phyloP scores from a whole-genome alignment of 2,329 filamentous ascomycete genomes.

The Monosporascus sp. region DNA sequence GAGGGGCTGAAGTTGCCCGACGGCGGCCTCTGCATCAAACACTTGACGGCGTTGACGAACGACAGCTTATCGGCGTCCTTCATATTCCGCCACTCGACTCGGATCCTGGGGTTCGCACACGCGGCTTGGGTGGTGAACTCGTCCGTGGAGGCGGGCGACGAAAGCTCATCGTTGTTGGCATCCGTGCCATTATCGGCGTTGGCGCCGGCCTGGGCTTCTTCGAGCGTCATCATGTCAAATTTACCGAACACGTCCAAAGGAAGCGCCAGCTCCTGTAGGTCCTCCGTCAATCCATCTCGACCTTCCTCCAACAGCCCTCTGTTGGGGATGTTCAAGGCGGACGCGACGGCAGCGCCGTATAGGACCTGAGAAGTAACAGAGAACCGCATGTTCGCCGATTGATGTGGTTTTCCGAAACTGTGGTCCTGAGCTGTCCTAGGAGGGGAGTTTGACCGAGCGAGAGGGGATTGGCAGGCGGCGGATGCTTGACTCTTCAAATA shows the following conservation, averaged over 20 bases:
- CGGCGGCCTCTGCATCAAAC: conserved; percentile 27
- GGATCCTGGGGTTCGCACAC: conserved; percentile 22
- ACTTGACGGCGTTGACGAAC: conserved; percentile 30
- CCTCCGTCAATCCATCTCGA: conserved; percentile 12
- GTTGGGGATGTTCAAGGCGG: conserved; percentile 19
- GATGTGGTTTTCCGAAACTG: background rate
- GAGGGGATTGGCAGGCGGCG: background rate
- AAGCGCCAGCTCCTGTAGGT: background rate
- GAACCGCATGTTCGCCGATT: conserved; percentile 20
- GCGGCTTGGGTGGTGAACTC: conserved; percentile 8
- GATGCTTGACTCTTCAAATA: background rate
- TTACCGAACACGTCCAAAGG: conserved; percentile 18
- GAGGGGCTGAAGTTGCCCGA: conserved; percentile 19
- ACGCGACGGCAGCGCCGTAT: conserved; percentile 21
- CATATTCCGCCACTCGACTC: conserved; percentile 29
- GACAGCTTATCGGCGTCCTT: conserved; percentile 21
- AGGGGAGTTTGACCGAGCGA: background rate
- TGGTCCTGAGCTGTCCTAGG: background rate
- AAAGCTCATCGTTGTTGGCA: too few species aligned
- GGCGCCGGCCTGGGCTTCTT: conserved; percentile 18
- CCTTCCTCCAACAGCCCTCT: conserved; percentile 8
- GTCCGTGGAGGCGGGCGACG: conserved; percentile 8
- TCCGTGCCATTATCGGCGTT: conserved; percentile 7
- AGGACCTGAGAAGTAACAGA: conserved; percentile 20
- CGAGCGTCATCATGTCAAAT: conserved; percentile 24